Evolutionary conservation across 2,329 filamentous ascomycete species (phyloP), one percentile per base, ranked within the genome.

Genomic region (Penicillium olsonii): DNA sequence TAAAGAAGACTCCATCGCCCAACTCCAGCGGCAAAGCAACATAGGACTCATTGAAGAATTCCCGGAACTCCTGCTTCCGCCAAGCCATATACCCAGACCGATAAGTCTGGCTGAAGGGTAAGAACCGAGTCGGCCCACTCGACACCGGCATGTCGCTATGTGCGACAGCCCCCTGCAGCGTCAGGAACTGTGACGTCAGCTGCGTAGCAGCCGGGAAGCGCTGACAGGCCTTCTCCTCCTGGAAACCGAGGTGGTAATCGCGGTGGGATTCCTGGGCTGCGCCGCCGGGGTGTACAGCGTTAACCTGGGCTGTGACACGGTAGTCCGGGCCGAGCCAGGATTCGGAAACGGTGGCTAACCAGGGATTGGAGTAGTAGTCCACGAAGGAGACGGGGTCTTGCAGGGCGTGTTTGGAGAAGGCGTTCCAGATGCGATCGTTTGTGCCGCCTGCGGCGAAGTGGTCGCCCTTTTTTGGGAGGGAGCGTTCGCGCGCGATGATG

Each of bases 401-500:
- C 2, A 79, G 63, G 17, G 75, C 78, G 59, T 85, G 83, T 60
- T 86, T 87, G 54, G 77, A 77, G 66, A 85, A 83, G 0, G 83
- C 82, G 68, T 86, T 86, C 83, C 83, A 87, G 68, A 86, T 84
- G 9, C 84, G 76, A 45, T 79, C 74, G 60, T 86, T 86, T 19
- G 75, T 74, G 18, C 78, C 78, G 2, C 73, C 71, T 4, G 74
- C 67, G 1, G 82, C 81, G 64, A 86, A 86, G 59, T 86, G 83
- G 63, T 86, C 83, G 18, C 83, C 83, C 43, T 78, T 76, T 10
- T 40, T 37, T 1, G 64, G 42, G 63, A 64, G 18, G 60, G 67
- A 55, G 22, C 61, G 63, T 64, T 83, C 77, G 9, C 61, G 57
- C 3, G 68, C 63, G 63, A 84, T 80, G 52, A 84, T 82, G 2